Percentiles rank a stretch among this genome's conserved stretches.
Conservation (phyloP, 2,329 filamentous ascomycete species). For the Exophiala alcalophila region DNA sequence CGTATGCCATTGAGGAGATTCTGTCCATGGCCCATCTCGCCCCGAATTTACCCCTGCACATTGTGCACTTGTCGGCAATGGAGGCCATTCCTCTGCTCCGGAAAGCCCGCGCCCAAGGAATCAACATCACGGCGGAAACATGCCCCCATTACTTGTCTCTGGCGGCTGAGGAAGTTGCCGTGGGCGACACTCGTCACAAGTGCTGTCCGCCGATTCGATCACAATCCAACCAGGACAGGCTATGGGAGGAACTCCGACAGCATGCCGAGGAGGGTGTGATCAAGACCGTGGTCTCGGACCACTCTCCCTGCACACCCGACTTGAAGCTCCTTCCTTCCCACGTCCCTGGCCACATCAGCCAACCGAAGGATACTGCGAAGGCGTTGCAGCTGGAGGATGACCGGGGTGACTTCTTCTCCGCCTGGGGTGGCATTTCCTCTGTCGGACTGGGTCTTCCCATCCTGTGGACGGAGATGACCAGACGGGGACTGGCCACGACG, state of each 20-base stretch:
- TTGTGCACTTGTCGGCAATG: conserved; percentile 88
- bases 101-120: conserved; percentile 66
- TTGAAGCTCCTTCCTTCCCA: conserved; percentile 79
- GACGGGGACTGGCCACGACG: conserved; percentile 53
- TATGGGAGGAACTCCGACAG: conserved; percentile 76
- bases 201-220: conserved; percentile 90
- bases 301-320: conserved; percentile 93
- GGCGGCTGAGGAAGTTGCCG: conserved; percentile 73
- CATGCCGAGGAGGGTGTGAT: conserved; percentile 71
- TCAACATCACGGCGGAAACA: conserved; percentile 89
- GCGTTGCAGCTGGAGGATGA: conserved; percentile 36
- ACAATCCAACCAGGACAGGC: conserved; percentile 73
- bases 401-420: conserved; percentile 84
- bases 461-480: conserved; percentile 72
- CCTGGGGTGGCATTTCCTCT: conserved; percentile 94
- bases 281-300: conserved; percentile 87
- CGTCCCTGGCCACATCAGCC: conserved; percentile 52
- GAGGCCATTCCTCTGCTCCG: conserved; percentile 80
- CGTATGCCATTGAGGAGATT: conserved; percentile 83
- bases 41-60: conserved; percentile 80
- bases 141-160: conserved; percentile 93
- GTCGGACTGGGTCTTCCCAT: conserved; percentile 92
- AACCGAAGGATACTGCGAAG: conserved; percentile 28
- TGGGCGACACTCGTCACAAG: conserved; percentile 89
- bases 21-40: conserved; percentile 75